Evolutionary conservation across 2,329 filamentous ascomycete genomes (phyloP).

Genomic region (Paecilomyces sp.): DNA sequence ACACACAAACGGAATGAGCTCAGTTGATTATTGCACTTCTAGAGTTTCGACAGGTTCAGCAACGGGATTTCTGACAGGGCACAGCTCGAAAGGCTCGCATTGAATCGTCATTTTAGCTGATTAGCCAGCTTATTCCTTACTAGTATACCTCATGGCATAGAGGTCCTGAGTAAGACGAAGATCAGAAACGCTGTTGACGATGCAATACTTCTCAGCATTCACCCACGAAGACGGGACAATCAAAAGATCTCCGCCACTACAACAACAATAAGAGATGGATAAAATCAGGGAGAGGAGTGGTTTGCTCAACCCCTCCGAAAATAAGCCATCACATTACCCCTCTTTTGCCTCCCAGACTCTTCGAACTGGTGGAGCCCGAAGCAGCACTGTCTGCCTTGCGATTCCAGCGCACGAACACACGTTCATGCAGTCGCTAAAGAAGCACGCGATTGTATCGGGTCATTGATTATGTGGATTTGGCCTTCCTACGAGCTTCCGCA

Average conservation of each 20-base stretch:
- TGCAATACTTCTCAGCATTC: too few species aligned
- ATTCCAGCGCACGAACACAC: background rate
- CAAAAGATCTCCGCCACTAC: background rate
- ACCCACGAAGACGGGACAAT: too few species aligned
- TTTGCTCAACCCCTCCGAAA: background rate
- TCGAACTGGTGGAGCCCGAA: background rate
- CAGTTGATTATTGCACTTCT: too few species aligned
- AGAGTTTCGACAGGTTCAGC: too few species aligned
- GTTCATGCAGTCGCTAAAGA: background rate
- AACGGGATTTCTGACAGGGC: too few species aligned
- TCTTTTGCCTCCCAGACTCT: background rate
- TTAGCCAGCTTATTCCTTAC: too few species aligned
- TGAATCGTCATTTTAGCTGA: too few species aligned
- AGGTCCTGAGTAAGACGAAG: too few species aligned
- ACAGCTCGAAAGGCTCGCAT: too few species aligned
- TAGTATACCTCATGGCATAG: too few species aligned
- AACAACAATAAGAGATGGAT: background rate
- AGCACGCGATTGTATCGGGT: background rate
- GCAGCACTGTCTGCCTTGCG: background rate
- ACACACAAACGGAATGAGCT: too few species aligned
- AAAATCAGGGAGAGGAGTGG: background rate
- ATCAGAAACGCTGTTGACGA: too few species aligned
- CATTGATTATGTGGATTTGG: background rate
- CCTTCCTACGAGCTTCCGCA: background rate
- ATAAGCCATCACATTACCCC: background rate